Percentiles rank a stretch among this genome's conserved stretches.
These are phyloP conservation scores for Pelargonium citronellum DNA, from an alignment of 441 rosid species.

Conservation along the genomic window DNA sequence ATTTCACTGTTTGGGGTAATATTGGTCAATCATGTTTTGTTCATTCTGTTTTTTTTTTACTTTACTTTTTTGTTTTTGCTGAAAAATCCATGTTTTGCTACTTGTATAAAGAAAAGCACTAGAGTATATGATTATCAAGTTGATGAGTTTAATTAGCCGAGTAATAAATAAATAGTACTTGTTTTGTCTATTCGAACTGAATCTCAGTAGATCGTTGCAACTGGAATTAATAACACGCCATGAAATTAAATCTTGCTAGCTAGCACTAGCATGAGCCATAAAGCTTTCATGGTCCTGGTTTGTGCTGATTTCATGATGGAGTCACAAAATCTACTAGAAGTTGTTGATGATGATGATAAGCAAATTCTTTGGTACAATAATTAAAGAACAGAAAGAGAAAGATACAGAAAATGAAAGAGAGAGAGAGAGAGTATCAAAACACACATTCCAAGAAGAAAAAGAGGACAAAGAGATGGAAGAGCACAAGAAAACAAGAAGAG, in stretches of 20 bases:
- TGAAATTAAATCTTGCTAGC: too few species aligned
- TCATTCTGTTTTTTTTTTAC: background rate
- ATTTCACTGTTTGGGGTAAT: slow-evolving; percentile 17
- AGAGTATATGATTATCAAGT: background rate
- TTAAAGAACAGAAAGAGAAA: too few species aligned
- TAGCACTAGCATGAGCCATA: too few species aligned
- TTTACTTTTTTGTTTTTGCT: background rate
- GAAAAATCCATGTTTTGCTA: background rate
- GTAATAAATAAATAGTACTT: too few species aligned
- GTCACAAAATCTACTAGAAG: slow-evolving; percentile 23
- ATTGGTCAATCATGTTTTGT: background rate
- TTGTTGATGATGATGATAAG: background rate
- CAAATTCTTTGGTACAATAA: too few species aligned
- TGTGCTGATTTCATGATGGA: slow-evolving; percentile 24
- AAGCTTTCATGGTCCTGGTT: background rate
- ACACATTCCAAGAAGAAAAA: slow-evolving; percentile 49
- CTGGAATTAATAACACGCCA: too few species aligned
- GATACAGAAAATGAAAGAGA: too few species aligned
- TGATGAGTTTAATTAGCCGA: background rate
- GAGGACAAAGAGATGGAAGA: slow-evolving; percentile 24
- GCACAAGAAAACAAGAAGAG: slow-evolving; percentile 43
- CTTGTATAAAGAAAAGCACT: background rate
- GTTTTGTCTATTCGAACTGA: too few species aligned
- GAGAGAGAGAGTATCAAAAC: slow-evolving; percentile 13
- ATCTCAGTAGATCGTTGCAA: too few species aligned